Base-by-base conservation (phyloP, 148 eudicot species). In the Rhododendron vialii region DNA sequence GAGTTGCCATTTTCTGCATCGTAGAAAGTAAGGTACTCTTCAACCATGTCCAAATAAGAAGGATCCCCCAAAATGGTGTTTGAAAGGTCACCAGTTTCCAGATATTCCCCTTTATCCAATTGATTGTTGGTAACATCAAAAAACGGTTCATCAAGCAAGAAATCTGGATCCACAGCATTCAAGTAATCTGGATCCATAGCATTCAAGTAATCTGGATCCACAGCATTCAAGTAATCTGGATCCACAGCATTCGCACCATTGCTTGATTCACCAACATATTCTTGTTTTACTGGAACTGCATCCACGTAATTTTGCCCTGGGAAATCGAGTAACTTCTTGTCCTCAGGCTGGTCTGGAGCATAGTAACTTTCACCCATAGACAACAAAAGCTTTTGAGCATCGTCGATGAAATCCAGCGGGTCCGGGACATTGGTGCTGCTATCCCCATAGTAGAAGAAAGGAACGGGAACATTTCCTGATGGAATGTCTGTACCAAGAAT, bases 51-150 rank as follows among this genome's bases (percentile, higher is more conserved):
- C 86, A 90, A 84, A 80, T 92, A 88, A 26, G 89, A 78, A 71
- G 92, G 84, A 83, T 93, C 87, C 41, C 74, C 91, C 79, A 84
- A 88, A 82, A 84, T 77, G 38, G 93, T 88, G 85, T 88, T 89
- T 33, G 88, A 85, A 48, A 95, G 89, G 84, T 97, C 98, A 88
- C 88, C 84, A 84, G 92, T 89, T 88, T 95, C 98, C 50, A 92
- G 78, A 88, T 87, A 95, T 33, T 90, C 74, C 82, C 90, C 91
- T 73, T 93, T 89, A 83, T 88, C 92, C 80, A 78, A 88, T 51
- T 82, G 87, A 41, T 79, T 88, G 69, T 88, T 82, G 35, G 81
- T 73, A 87, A 88, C 82, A 86, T 91, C 94, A 45, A 88, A 55
- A 78, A 86, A 85, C 18, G 93, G 92, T 83, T 93, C 94, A 84